These are phyloP conservation scores for Coniosporium apollinis DNA, from an alignment of 495 filamentous ascomycete genomes.

Conservation along the genomic window DNA sequence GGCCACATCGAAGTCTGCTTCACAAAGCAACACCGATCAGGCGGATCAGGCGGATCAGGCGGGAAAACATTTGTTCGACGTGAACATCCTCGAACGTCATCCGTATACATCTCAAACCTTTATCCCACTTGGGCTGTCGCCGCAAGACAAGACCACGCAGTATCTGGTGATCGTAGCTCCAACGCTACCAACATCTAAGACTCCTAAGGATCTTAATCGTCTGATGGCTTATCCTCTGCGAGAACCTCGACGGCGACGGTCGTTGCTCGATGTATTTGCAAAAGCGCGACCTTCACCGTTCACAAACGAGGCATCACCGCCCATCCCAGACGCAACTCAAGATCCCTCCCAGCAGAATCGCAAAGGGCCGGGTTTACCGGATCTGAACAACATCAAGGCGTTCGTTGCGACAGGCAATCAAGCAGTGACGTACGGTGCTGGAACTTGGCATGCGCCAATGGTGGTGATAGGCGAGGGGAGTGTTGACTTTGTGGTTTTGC, in stretches of 20 bases:
- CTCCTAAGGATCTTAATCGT: constrained; percentile 3
- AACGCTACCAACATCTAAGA: constrained; percentile 22
- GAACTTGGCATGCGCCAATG: constrained; percentile 98
- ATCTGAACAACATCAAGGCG: constrained; percentile 50
- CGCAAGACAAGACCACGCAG: constrained; percentile 18
- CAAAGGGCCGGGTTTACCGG: constrained; percentile 49
- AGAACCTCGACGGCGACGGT: constrained; percentile 19
- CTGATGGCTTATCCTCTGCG: constrained; percentile 26
- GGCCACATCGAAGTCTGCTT: no score
- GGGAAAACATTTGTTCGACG: constrained; percentile 35
- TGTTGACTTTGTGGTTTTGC: constrained; percentile 74
- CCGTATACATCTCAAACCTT: constrained; percentile 92
- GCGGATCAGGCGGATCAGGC: constrained; percentile 10
- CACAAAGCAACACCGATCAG: constrained; percentile 4
- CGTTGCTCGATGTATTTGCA: constrained; percentile 18
- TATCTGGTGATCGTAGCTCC: constrained; percentile 92
- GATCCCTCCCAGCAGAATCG: constrained; percentile 14
- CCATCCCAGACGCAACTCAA: background rate
- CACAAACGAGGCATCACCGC: constrained; percentile 18
- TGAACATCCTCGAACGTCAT: constrained; percentile 76
- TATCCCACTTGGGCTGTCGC: constrained; percentile 50
- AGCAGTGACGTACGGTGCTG: constrained; percentile 80
- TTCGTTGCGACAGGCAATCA: constrained; percentile 67
- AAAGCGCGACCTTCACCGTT: constrained; percentile 24
- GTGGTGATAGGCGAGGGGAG: constrained; percentile 54